Base-by-base conservation (phyloP, 306 rosid genomes). In the Castanopsis chinensis region DNA sequence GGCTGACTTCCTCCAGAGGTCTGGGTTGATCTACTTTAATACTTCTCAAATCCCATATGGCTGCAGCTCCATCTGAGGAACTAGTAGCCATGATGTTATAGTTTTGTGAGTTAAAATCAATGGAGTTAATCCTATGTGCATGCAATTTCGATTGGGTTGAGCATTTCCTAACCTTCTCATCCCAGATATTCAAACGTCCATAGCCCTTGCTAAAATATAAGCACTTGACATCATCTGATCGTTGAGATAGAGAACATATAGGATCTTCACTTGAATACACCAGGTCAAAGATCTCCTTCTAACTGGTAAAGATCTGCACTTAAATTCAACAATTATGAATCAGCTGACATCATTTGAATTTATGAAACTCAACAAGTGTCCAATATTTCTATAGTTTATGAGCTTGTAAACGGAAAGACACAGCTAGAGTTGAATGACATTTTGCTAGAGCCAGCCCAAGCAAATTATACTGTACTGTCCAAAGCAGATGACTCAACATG, bases 11-110 rank as follows among this genome's bases (percentile, higher is more conserved):
- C 83, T 61, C 78, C 78, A 95, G 84, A 41, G 81, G 80, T 43
- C 78, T 73, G 58, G 80, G 90, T 73, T 91, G 88, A 55, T 76
- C 72, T 3, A 65, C 84, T 61, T 69, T 52, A 33, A 71, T 73
- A 72, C 71, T 83, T 88, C 97, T 91, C 87, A 95, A 89, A 83
- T 95, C 99, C 99, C 99, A 95, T 59, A 89, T 88, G 87, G 97
- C 83, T 73, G 91, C 93, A 77, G 90, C 89, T 75, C 90, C 96
- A 83, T 92, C 94, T 43, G 92, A 65, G 71, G 96, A 95, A 83
- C 97, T 85, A 64, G 99, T 92, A 64, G 92, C 90, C 87, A 91
- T 84, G 72, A 91, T 64, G 75, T 88, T 87, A 61, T 90, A 76
- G 82, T 81, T 91, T 71, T 59, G 53, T 13, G 82, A 35, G 75